Evolutionary conservation across 2,329 filamentous ascomycete genomes (phyloP).

Genomic region (Neonectria coccinea): DNA sequence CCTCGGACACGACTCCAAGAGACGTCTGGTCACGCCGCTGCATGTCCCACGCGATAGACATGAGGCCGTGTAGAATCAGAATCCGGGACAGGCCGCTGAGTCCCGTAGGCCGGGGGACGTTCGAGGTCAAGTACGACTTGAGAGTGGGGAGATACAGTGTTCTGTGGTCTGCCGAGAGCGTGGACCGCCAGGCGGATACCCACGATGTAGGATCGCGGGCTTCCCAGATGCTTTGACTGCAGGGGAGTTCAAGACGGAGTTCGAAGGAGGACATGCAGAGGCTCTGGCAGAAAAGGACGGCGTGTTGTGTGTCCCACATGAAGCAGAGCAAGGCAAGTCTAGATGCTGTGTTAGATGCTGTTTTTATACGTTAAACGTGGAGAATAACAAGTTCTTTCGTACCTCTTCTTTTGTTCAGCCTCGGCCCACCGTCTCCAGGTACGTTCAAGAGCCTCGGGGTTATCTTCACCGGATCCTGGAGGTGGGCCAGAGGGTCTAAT

Average conservation of each 20-base stretch:
- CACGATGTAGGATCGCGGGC: conserved; percentile 64
- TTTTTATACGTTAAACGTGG: background rate
- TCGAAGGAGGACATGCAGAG: conserved; percentile 76
- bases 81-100: conserved; percentile 66
- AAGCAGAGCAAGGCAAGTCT: conserved; percentile 70
- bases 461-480: conserved; percentile 42
- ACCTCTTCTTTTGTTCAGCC: conserved; percentile 69
- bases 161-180: conserved; percentile 22
- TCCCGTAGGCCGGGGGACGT: conserved; percentile 50
- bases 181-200: conserved; percentile 53
- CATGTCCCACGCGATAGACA: conserved; percentile 73
- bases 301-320: conserved; percentile 75
- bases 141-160: conserved; percentile 61
- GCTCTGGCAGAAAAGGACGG: conserved; percentile 73
- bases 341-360: conserved; percentile 10
- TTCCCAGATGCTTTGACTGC: conserved; percentile 67
- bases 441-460: conserved; percentile 54
- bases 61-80: conserved; percentile 69
- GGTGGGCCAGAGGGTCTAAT: conserved; percentile 43
- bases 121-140: conserved; percentile 66
- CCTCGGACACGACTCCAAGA: conserved; percentile 56
- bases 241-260: conserved; percentile 67
- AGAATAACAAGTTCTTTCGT: conserved; percentile 6
- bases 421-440: conserved; percentile 66
- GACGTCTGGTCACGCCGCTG: conserved; percentile 71